phyloP scores from a whole-genome alignment of 129 eudicot genomes.

The Saussurea involucrata region DNA sequence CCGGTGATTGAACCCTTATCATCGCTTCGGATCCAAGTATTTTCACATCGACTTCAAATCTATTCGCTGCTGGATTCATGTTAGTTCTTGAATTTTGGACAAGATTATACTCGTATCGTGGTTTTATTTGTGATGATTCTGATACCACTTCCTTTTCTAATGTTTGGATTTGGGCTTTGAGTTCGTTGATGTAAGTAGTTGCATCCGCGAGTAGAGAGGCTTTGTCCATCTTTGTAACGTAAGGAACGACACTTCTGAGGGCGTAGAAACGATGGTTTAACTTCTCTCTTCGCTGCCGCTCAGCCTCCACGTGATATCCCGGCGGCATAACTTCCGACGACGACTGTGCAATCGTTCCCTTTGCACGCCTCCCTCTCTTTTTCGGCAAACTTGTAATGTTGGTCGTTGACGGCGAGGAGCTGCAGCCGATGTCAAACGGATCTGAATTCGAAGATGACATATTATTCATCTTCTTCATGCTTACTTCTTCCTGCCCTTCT shows the following conservation, averaged over 20 bases:
- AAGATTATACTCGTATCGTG: background rate
- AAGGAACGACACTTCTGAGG: slow-evolving; percentile 54
- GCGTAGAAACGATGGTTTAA: slow-evolving; percentile 52
- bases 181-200: slow-evolving; percentile 52
- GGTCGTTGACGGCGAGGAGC: slow-evolving; percentile 15
- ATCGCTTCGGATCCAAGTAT: slow-evolving; percentile 46
- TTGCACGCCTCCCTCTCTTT: slow-evolving; percentile 34
- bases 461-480: slow-evolving; percentile 13
- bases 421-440: slow-evolving; percentile 22
- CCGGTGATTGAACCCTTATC: slow-evolving; percentile 40
- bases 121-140: background rate
- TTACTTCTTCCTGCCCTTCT: slow-evolving; percentile 24
- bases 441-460: slow-evolving; percentile 27
- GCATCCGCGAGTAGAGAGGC: slow-evolving; percentile 60
- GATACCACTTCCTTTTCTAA: slow-evolving; percentile 25
- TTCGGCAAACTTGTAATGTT: background rate
- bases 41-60: slow-evolving; percentile 44
- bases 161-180: slow-evolving; percentile 32
- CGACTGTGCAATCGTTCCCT: slow-evolving; percentile 13
- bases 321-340: background rate
- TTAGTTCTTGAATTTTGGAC: background rate
- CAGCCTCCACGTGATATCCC: slow-evolving; percentile 47
- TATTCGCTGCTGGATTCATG: background rate
- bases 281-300: slow-evolving; percentile 59
- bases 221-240: slow-evolving; percentile 64